Conservation (phyloP, 495 filamentous ascomycete genomes). For the Hypoxylon subgilvum region DNA sequence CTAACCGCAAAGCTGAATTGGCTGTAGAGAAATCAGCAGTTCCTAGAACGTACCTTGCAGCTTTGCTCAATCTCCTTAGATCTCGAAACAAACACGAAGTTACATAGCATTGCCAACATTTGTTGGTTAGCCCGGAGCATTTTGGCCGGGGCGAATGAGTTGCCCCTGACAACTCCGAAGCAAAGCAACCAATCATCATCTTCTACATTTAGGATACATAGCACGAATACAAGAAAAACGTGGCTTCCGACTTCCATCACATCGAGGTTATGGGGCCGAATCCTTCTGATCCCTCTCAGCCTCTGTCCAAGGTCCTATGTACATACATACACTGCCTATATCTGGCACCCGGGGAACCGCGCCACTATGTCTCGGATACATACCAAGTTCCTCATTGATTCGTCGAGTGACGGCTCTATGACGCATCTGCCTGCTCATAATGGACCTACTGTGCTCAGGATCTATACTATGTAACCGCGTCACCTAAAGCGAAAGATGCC, state of each 20-base stretch:
- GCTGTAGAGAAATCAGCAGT: too few species aligned
- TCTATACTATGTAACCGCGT: too few species aligned
- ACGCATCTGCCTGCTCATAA: not conserved
- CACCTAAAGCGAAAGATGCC: too few species aligned
- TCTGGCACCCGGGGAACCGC: too few species aligned
- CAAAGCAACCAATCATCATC: not conserved
- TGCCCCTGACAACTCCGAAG: not conserved
- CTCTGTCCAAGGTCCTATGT: not conserved
- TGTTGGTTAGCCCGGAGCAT: slow-evolving; percentile 1
- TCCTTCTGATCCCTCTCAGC: too few species aligned
- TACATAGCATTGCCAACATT: not conserved
- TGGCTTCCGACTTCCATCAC: not conserved
- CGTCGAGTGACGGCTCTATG: slow-evolving; percentile 11
- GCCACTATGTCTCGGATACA: slow-evolving; percentile 8
- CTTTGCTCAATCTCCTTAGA: too few species aligned
- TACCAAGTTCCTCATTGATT: not conserved
- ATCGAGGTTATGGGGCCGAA: not conserved
- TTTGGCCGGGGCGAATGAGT: slow-evolving; percentile 4
- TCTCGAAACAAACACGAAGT: too few species aligned
- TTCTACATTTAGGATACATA: not conserved
- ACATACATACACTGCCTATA: too few species aligned
- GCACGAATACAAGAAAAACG: too few species aligned
- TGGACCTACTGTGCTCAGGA: too few species aligned
- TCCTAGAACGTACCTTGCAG: too few species aligned
- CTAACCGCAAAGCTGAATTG: too few species aligned